A percentile compares a stretch with the other conserved stretches of the same genome.
Conservation (phyloP, 1,284 basidiomycete genomes). For the Puccinia brachypodii region DNA sequence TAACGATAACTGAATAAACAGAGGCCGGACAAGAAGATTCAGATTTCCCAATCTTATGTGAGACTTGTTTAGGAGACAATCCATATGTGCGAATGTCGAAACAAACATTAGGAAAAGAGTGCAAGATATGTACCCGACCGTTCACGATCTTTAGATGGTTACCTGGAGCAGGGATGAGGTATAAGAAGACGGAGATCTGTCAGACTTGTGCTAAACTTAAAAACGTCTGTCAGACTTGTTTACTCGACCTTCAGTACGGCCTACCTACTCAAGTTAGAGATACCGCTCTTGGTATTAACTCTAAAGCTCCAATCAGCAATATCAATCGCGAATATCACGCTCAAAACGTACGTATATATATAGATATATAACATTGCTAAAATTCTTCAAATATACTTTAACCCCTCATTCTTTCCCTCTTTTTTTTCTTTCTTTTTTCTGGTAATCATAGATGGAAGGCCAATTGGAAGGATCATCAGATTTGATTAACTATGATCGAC, state of each 20-base stretch:
- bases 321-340: constrained; percentile 95
- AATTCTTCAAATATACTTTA: too few species aligned
- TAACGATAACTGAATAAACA: background rate
- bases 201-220: constrained; percentile 98
- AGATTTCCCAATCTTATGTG: constrained; percentile 78
- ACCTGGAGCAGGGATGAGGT: constrained; percentile 83
- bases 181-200: constrained; percentile 97
- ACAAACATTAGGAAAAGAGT: constrained; percentile 91
- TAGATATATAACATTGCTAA: too few species aligned
- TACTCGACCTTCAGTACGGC: constrained; percentile 89
- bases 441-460: constrained; percentile 25
- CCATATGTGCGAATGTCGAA: constrained; percentile 68
- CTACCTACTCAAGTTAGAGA: constrained; percentile 96
- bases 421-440: background rate
- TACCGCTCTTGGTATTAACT: constrained; percentile 82
- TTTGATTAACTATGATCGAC: constrained; percentile 54
- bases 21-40: constrained; percentile 84
- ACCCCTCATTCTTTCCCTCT: background rate
- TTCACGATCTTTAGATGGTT: constrained; percentile 96
- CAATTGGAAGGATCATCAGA: constrained; percentile 51
- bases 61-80: constrained; percentile 65
- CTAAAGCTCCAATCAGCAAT: constrained; percentile 87
- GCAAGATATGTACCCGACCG: constrained; percentile 86
- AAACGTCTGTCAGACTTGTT: constrained; percentile 97
- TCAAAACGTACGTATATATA: constrained; percentile 82